Evolutionary conservation across 305 asterid genomes (phyloP), one percentile per base, ranked within the genome.

Genomic region (Fraxinus paxiana): DNA sequence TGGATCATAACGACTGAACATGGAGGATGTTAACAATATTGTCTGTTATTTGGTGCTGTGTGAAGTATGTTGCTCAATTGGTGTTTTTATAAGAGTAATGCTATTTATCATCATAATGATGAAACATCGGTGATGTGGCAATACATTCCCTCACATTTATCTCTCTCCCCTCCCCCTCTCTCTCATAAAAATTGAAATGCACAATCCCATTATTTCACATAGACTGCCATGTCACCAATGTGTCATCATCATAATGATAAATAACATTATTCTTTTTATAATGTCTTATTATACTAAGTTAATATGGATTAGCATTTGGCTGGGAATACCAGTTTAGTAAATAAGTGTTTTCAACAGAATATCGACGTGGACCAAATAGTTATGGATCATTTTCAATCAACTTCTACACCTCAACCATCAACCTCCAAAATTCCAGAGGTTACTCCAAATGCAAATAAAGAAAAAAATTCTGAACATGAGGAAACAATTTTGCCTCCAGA

Each of bases 321-420:
- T 10, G 8, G 43, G 43, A 20, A 69, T 67, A 69, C 43, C n/a
- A 15, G 13, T 30, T 35, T 13, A 76, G 69, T 63, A 30, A 73
- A 75, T 72, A 30, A 76, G 61, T 82, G 35, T 80, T 65, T 76
- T 83, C 80, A 77, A 76, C 91, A 96, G 99, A 90, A 88, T 87
- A 88, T 96, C 71, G 95, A 94, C 67, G 94, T 94, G 83, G 98
- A 94, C 85, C 92, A 91, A 84, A 91, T 96, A 83, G 92, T 93
- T 75, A 83, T 78, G 84, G 82, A 92, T 75, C 97, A 92, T 89
- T 89, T 84, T 86, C 97, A 92, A 81, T 89, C 97, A 84, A 89
- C 86, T 80, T 80, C 82, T 63, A 87, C 98, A 38, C 98, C 99
- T 73, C 98, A 87, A 82, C 92, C 97, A 85, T 88, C 98, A 81